These are phyloP conservation scores for Tephrocybe sp. DNA, from an alignment of 768 basidiomycete species.

Conservation along the genomic window DNA sequence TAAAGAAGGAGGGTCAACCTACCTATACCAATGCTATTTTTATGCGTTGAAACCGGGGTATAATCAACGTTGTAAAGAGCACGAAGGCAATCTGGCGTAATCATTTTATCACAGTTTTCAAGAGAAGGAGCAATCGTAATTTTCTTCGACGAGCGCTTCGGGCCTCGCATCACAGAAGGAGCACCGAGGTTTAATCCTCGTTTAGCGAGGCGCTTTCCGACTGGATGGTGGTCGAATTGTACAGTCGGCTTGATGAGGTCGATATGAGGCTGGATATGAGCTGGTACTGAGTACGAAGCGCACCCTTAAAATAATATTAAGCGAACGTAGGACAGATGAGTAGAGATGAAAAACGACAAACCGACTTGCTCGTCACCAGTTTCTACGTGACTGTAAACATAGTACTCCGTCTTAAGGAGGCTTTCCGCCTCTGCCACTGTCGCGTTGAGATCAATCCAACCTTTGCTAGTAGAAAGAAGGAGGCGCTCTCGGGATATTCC, in stretches of 20 bases:
- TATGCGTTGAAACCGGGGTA: conserved; percentile 20
- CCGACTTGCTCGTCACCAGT: conserved; percentile 38
- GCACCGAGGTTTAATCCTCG: conserved; percentile 9
- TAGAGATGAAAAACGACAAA: conserved; percentile 17
- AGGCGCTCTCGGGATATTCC: conserved; percentile 40
- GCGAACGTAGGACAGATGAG: background rate
- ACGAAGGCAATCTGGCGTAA: conserved; percentile 26
- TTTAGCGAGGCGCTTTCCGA: conserved; percentile 17
- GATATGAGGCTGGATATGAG: conserved; percentile 36
- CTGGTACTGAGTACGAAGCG: conserved; percentile 37
- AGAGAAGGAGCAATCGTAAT: background rate
- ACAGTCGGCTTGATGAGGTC: conserved; percentile 41
- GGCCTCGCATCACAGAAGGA: conserved; percentile 1
- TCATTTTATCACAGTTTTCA: conserved; percentile 21
- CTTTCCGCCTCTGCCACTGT: conserved; percentile 41
- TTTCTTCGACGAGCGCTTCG: background rate
- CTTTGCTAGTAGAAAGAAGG: conserved; percentile 34
- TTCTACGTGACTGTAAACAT: conserved; percentile 38
- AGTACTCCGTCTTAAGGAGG: conserved; percentile 44
- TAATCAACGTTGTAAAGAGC: conserved; percentile 23
- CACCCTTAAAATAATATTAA: conserved; percentile 25
- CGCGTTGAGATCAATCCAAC: conserved; percentile 40
- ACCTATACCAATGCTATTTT: conserved; percentile 26
- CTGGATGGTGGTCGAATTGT: conserved; percentile 34
- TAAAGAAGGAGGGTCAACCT: background rate